Conservation (phyloP, 1,139 yeast genomes). For the Spathaspora sp. region DNA sequence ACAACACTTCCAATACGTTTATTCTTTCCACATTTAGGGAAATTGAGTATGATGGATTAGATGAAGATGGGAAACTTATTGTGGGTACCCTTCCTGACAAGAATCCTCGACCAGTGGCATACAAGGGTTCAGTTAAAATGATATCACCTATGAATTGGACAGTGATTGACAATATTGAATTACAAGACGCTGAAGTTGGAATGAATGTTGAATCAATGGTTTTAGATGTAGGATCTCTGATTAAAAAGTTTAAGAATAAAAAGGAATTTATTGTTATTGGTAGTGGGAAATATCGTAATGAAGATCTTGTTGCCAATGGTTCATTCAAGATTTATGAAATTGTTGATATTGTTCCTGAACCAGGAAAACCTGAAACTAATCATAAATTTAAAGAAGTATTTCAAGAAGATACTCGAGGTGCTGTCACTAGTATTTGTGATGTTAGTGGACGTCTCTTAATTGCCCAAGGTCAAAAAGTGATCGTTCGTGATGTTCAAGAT, state of each 20-base stretch:
- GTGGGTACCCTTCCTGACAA: constrained; percentile 55
- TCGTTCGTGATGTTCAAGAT: constrained; percentile 80
- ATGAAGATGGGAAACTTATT: constrained; percentile 70
- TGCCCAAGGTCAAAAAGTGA: constrained; percentile 84
- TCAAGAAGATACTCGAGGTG: constrained; percentile 79
- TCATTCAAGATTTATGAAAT: constrained; percentile 72
- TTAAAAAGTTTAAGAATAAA: constrained; percentile 53
- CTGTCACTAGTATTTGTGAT: constrained; percentile 76
- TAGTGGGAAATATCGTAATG: constrained; percentile 73
- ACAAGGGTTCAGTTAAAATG: constrained; percentile 61
- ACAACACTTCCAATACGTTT: constrained; percentile 65
- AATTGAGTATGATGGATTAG: constrained; percentile 64
- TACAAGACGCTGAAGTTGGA: constrained; percentile 68
- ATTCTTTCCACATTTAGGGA: constrained; percentile 63
- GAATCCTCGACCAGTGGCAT: constrained; percentile 52
- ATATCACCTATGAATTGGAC: constrained; percentile 78
- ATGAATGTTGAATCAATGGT: constrained; percentile 57
- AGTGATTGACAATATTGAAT: constrained; percentile 66
- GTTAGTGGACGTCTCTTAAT: constrained; percentile 82
- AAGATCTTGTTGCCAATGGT: constrained; percentile 83
- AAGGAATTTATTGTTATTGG: constrained; percentile 79
- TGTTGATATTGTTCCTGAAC: constrained; percentile 87
- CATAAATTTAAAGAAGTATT: constrained; percentile 76
- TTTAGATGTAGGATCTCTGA: constrained; percentile 49
- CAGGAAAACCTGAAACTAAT: constrained; percentile 81